Percentiles rank a stretch among this genome's conserved stretches.
phyloP scores from a whole-genome alignment of 2,329 filamentous ascomycete genomes.

The Alternaria brassicae region DNA sequence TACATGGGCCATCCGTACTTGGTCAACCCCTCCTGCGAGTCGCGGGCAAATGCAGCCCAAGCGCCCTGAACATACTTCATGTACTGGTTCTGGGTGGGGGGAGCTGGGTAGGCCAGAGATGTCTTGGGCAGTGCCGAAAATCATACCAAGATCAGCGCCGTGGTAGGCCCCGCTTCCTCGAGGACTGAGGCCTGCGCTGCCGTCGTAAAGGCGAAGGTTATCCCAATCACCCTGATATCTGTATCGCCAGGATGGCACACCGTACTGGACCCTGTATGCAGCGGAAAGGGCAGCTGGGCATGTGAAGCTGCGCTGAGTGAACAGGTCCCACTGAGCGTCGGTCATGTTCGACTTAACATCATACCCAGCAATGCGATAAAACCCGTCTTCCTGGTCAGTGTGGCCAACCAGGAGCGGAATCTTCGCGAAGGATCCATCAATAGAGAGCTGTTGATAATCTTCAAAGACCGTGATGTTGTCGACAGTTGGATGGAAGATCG shows the following conservation, averaged over 20 bases:
- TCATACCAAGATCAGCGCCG: conserved; percentile 43
- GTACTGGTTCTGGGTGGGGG: conserved; percentile 37
- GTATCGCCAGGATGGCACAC: conserved; percentile 49
- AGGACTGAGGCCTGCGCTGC: conserved; percentile 30
- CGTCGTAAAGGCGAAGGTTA: conserved; percentile 44
- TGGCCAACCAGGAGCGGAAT: conserved; percentile 36
- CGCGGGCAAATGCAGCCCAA: conserved; percentile 45
- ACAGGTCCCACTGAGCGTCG: conserved; percentile 34
- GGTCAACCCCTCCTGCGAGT: conserved; percentile 40
- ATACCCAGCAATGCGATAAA: conserved; percentile 38
- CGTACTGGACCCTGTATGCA: conserved; percentile 29
- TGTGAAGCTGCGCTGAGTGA: conserved; percentile 33
- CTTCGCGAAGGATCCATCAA: conserved; percentile 32
- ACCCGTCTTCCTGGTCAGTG: conserved; percentile 35
- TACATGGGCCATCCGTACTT: conserved; percentile 45
- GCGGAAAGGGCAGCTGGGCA: conserved; percentile 31
- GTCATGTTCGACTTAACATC: conserved; percentile 30
- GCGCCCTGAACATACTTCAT: conserved; percentile 38
- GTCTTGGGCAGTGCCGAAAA: conserved; percentile 45
- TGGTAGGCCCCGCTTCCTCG: conserved; percentile 49
- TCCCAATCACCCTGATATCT: conserved; percentile 48
- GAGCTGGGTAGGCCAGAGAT: conserved; percentile 33
- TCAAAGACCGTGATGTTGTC: conserved; percentile 42
- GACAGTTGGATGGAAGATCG: conserved; percentile 42
- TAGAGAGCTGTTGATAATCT: conserved; percentile 36